Percentiles rank a stretch among this genome's conserved stretches.
phyloP scores from a whole-genome alignment of 2,329 filamentous ascomycete species.

The Pseudogymnoascus sp. region DNA sequence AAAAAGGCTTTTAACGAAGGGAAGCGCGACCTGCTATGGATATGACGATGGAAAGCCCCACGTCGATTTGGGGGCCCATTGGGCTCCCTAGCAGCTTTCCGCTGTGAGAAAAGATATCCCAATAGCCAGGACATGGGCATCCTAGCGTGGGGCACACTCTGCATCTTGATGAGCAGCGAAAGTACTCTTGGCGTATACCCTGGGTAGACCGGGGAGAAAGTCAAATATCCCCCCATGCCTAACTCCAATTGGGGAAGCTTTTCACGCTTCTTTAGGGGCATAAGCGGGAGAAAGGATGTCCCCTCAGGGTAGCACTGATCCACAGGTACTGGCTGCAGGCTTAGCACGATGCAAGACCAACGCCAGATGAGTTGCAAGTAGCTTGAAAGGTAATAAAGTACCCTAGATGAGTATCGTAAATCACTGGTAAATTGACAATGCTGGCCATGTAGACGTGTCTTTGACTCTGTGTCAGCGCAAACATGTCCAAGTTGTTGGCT shows the following conservation, averaged over 20 bases:
- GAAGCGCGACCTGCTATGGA: not conserved
- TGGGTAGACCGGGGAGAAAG: constrained; percentile 4
- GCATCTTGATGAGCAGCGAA: not conserved
- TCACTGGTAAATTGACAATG: not conserved
- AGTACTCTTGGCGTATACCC: constrained; percentile 2
- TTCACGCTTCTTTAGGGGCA: not conserved
- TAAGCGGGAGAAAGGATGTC: constrained; percentile 4
- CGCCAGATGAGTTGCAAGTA: not conserved
- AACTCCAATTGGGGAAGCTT: not conserved
- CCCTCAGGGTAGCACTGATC: constrained; percentile 5
- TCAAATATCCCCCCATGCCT: not conserved
- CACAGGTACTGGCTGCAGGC: not conserved
- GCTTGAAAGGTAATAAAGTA: constrained; percentile 4
- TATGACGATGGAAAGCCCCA: constrained; percentile 6
- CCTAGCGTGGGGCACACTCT: not conserved
- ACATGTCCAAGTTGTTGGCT: not conserved
- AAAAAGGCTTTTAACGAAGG: not conserved
- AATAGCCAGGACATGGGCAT: not conserved
- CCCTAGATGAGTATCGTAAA: not conserved
- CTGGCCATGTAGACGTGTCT: not conserved
- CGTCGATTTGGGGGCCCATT: not conserved
- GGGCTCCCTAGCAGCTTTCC: not conserved
- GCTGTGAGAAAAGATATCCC: not conserved
- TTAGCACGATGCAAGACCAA: not conserved
- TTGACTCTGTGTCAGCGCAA: not conserved